phyloP scores from a whole-genome alignment of 768 basidiomycete species.

The Termitomyces sp. region DNA sequence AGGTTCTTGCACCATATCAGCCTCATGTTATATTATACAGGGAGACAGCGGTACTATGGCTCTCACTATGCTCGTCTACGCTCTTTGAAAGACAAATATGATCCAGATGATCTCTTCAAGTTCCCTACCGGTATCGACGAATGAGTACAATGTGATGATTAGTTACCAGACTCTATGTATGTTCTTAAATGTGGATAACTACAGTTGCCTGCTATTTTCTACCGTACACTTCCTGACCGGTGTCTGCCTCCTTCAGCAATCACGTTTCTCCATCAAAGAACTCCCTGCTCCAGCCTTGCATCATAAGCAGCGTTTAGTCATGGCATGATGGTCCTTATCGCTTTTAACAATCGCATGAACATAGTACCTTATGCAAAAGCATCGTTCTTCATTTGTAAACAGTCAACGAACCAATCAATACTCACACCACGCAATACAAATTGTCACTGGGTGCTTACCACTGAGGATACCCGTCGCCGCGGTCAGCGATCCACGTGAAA shows the following conservation, averaged over 20 bases:
- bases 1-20: background rate
- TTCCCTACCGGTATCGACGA: constrained; percentile 30
- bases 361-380: no score
- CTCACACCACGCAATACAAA: background rate
- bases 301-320: no score
- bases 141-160: constrained; percentile 9
- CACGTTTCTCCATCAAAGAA: no score
- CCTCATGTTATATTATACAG: constrained; percentile 7
- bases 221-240: no score
- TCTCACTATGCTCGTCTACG: constrained; percentile 23
- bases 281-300: no score
- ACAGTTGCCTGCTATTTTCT: no score
- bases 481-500: background rate
- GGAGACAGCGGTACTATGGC: constrained; percentile 27
- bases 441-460: background rate
- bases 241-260: no score
- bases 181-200: background rate
- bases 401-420: no score
- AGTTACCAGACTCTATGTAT: background rate
- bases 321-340: no score
- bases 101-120: constrained; percentile 29
- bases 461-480: background rate
- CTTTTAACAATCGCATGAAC: no score
- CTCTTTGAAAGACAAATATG: constrained; percentile 24
- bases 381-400: no score